Base-by-base conservation (phyloP, 345 rosid species). In the Passiflora organensis region DNA sequence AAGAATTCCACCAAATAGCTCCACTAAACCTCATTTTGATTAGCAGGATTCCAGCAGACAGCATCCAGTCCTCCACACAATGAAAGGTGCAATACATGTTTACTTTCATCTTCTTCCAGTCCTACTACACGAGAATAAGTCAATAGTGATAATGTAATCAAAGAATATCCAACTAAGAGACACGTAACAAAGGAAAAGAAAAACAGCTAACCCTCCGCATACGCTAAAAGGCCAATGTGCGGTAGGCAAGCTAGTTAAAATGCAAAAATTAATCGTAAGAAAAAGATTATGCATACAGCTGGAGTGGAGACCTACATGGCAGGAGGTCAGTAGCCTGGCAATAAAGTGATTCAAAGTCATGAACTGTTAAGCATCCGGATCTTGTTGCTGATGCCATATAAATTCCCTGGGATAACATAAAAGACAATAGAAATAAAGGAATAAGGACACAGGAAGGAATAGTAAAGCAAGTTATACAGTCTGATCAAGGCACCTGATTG, bases 301-400 rank as follows among this genome's bases (percentile, higher is more conserved):
- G n/a, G n/a, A n/a, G n/a, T n/a, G n/a, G 60, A n/a, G 55, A 63
- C 85, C 70, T 68, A 82, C 91, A 23, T 23, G 68, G 48, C 39
- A 55, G 42, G 14, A 53, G 48, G 41, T 56, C 60, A 56, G 63
- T 70, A 58, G 81, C 67, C 28, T 77, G 81, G 69, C 89, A 78
- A 62, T 80, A 86, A 25, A 93, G 76, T 54, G 85, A 37, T 61
- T 93, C 96, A 78, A 84, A 89, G 63, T 89, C 96, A 80, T 89
- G 91, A 15, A 93, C 86, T 4, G 78, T 84, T 69, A 89, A 65
- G 81, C 99, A 89, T 51, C 96, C 91, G 0, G 86, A 66, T 75
- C 74, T 81, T 32, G 95, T 84, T 20, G 79, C 96, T 13, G 96
- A 82, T 20, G 71, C 96, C 63, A 86, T 43, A 65, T 86, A 89